These are phyloP conservation scores for Mortierella sp. DNA, from an alignment of 371 early-diverging fungal genomes.

Conservation along the genomic window DNA sequence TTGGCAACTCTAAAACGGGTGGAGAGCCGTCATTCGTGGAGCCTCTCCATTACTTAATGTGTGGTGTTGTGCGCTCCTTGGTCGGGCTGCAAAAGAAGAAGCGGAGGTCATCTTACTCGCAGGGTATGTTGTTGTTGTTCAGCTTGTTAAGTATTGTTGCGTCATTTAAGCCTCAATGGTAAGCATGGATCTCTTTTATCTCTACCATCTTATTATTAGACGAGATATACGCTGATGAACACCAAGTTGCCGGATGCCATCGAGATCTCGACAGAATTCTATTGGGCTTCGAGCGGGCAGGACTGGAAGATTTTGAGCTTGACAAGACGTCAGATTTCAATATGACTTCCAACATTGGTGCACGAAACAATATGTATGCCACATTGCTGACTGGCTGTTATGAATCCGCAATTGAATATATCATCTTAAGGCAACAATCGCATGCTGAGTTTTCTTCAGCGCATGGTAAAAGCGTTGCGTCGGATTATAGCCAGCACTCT, in stretches of 20 bases:
- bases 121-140: constrained; percentile 17
- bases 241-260: constrained; percentile 22
- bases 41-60: constrained; percentile 50
- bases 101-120: constrained; percentile 11
- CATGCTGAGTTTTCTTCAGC: constrained; percentile 7
- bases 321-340: constrained; percentile 69
- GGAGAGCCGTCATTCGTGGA: constrained; percentile 48
- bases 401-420: constrained; percentile 59
- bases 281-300: constrained; percentile 41
- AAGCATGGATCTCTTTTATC: constrained; percentile 19
- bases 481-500: constrained; percentile 9
- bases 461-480: constrained; percentile 29
- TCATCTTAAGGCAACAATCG: constrained; percentile 25
- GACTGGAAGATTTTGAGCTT: constrained; percentile 68
- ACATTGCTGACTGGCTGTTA: constrained; percentile 62
- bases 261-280: constrained; percentile 34
- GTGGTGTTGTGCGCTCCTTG: constrained; percentile 38
- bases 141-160: neutral
- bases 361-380: constrained; percentile 64
- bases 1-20: constrained; percentile 61
- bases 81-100: constrained; percentile 35
- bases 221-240: constrained; percentile 28
- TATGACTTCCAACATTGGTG: constrained; percentile 62
- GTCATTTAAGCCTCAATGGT: neutral
- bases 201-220: constrained; percentile 13